Percentiles rank a stretch among this genome's conserved stretches.
phyloP scores from a whole-genome alignment of 352 stramenopile genomes.

The Phytophthora agathidicida region DNA sequence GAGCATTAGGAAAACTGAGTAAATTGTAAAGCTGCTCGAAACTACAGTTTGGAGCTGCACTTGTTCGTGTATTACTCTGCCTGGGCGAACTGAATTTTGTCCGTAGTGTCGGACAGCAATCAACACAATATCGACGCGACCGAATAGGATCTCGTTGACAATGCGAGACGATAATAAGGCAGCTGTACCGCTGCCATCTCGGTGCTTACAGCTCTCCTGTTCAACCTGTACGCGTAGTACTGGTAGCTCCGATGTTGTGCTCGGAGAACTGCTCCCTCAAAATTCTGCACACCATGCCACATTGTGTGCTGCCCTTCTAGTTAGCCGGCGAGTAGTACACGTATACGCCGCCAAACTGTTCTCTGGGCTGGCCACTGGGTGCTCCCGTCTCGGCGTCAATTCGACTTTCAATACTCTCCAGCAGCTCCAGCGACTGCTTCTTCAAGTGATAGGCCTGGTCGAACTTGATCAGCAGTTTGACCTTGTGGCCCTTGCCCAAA shows the following conservation, averaged over 20 bases:
- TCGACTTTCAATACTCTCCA: constrained; percentile 50
- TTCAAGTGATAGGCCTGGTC: constrained; percentile 65
- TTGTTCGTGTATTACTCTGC: constrained; percentile 11
- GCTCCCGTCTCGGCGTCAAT: constrained; percentile 48
- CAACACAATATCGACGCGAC: constrained; percentile 4
- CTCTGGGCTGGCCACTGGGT: constrained; percentile 32
- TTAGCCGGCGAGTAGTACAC: constrained; percentile 53
- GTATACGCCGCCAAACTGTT: constrained; percentile 69
- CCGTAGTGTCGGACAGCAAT: neutral
- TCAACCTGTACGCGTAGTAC: neutral
- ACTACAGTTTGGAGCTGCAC: no score
- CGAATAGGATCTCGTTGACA: constrained; percentile 3
- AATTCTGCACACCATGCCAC: neutral
- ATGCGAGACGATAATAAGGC: neutral
- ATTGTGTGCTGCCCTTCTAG: constrained; percentile 3
- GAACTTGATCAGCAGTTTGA: constrained; percentile 80
- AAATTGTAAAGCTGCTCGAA: no score
- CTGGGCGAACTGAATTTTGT: neutral
- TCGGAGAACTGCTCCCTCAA: constrained; percentile 9
- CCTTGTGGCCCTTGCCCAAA: constrained; percentile 78
- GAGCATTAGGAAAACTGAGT: no score
- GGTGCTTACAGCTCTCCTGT: neutral
- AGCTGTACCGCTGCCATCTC: neutral
- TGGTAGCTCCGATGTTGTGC: constrained; percentile 1
- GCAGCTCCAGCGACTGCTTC: constrained; percentile 46